A percentile compares a stretch with the other conserved stretches of the same genome.
These are phyloP conservation scores for Tetraselmis striata DNA, from an alignment of 139 green algal genomes.

Conservation along the genomic window DNA sequence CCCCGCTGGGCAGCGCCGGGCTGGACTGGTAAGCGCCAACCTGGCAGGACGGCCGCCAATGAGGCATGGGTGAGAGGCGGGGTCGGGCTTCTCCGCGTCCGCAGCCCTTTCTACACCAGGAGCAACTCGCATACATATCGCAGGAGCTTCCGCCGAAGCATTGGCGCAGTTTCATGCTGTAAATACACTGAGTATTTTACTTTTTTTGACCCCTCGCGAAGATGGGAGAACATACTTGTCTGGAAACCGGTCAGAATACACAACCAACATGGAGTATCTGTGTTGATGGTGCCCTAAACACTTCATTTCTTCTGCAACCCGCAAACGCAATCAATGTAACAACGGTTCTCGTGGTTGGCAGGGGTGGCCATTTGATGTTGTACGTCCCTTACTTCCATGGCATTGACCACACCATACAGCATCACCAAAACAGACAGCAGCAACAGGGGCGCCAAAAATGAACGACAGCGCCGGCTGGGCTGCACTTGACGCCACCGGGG, in stretches of 20 bases:
- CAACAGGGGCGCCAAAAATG: constrained; percentile 28
- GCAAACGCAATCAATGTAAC: too few relatives aligned
- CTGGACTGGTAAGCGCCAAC: background rate
- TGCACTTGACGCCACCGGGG: constrained; percentile 70
- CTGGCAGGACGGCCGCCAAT: constrained; percentile 28
- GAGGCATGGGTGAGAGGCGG: background rate
- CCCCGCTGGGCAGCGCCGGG: background rate
- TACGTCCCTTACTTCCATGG: constrained; percentile 41
- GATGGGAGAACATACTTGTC: too few relatives aligned
- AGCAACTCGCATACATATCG: background rate
- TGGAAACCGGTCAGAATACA: too few relatives aligned
- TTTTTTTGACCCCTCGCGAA: too few relatives aligned
- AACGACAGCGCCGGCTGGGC: constrained; percentile 59
- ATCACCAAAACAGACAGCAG: constrained; percentile 41
- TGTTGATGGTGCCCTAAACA: too few relatives aligned
- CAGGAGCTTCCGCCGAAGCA: constrained; percentile 39
- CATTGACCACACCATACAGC: constrained; percentile 54
- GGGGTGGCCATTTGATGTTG: background rate
- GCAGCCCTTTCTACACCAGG: background rate
- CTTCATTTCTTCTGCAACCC: too few relatives aligned
- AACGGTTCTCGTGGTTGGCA: constrained; percentile 36
- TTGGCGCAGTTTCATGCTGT: constrained; percentile 43
- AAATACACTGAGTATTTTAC: too few relatives aligned
- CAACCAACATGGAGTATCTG: too few relatives aligned
- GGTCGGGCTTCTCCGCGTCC: background rate